Base-by-base conservation (phyloP, 345 rosid species). In the Populus simonii region DNA sequence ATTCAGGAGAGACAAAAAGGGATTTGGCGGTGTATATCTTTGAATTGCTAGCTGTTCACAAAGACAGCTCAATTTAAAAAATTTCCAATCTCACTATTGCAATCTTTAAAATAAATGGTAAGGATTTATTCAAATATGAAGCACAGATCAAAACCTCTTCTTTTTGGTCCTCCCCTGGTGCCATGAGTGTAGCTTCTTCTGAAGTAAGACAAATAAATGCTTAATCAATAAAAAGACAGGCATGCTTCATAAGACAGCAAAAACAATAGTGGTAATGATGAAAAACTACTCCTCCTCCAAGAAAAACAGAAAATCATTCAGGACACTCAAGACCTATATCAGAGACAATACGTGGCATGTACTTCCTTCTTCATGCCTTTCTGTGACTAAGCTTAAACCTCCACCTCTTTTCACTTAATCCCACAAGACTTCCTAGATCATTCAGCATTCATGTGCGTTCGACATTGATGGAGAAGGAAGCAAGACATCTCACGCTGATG, bases 1-100 rank as follows among this genome's bases (percentile, higher is more conserved):
- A 80, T 93, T 93, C 76, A 92, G 81, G 73, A 93, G 84, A 85
- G 91, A 87, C 71, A 90, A 57, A 81, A 93, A 79, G 55, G 92
- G 88, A 83, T 89, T 92, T 18, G 90, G 78, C 18, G 92, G 74
- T 18, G 85, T 71, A 76, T 68, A 86, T 83, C 73, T 80, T 68
- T 74, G 80, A 49, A 79, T 75, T 81, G 82, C 86, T 74, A 79
- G 84, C 94, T 87, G 88, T 23, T 82, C 75, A 83, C 41, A 57
- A 78, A 72, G 66, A 68, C 70, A 20, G 68, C 71, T 76, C 41
- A 39, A 22, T 61, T 75, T 45, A 72, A 65, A 73, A 25, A 17
- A 43, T 74, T 78, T n/a, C 18, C 74, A 72, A 65, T 35, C 23
- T 55, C 25, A 66, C 38, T 51, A 63, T 13, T 20, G 65, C 15